Evolutionary conservation across 1,284 basidiomycete species (phyloP).

Genomic region (Irpex rosettiformis): DNA sequence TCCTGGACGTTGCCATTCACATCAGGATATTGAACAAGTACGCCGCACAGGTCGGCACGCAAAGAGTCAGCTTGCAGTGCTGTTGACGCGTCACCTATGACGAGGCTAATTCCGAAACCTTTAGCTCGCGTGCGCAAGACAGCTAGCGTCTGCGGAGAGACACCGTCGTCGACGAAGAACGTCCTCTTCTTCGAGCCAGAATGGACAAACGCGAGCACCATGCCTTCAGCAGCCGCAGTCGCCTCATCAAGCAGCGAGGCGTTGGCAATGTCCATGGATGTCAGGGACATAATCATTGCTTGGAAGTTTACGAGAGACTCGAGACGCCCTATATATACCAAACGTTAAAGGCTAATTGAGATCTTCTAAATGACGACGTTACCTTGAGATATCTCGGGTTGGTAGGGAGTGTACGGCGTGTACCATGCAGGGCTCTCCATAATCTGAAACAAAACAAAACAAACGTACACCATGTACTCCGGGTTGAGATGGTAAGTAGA

Average conservation of each 20-base stretch:
- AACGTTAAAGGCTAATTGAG: conserved; percentile 7
- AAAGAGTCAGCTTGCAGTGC: conserved; percentile 52
- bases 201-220: conserved; percentile 79
- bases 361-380: conserved; percentile 3
- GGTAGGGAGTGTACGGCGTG: conserved; percentile 94
- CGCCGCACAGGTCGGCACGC: conserved; percentile 75
- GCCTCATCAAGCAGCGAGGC: conserved; percentile 91
- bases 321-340: conserved; percentile 75
- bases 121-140: conserved; percentile 87
- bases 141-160: conserved; percentile 83
- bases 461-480: neutral
- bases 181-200: conserved; percentile 74
- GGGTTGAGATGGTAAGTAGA: conserved; percentile 4
- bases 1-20: conserved; percentile 85
- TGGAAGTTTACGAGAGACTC: conserved; percentile 98
- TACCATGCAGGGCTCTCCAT: conserved; percentile 99
- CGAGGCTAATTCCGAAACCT: conserved; percentile 84
- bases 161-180: conserved; percentile 82
- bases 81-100: conserved; percentile 58
- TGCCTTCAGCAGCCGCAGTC: conserved; percentile 91
- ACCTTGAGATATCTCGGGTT: conserved; percentile 94
- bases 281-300: conserved; percentile 94
- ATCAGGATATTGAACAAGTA: conserved; percentile 91
- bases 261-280: conserved; percentile 93
- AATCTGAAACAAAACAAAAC: conserved; percentile 43